Percentiles rank a stretch among this genome's conserved stretches.
Evolutionary conservation across 139 green algal species (phyloP).

Genomic region (Closterium sp.): DNA sequence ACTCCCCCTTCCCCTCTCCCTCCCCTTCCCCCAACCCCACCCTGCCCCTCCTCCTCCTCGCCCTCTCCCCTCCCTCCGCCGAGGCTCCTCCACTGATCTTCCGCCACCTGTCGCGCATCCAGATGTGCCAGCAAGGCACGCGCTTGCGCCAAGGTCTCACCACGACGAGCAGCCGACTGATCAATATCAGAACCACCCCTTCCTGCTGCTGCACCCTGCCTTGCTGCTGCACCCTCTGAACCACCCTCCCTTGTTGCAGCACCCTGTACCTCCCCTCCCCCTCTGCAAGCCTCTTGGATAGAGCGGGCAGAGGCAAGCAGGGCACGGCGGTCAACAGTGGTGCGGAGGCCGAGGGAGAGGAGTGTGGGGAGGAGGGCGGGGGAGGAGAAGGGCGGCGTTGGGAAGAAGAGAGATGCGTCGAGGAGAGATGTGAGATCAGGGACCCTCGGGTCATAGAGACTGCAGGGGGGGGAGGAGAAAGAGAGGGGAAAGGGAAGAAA

Average conservation of each 20-base stretch:
- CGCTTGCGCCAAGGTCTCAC: background rate
- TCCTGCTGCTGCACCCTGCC: background rate
- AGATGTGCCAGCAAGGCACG: conserved; percentile 58
- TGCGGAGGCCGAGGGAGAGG: conserved; percentile 58
- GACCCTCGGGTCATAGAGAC: conserved; percentile 62
- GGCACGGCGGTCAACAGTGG: conserved; percentile 44
- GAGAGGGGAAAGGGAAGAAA: too few species aligned
- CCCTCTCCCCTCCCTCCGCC: background rate
- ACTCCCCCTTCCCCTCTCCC: too few species aligned
- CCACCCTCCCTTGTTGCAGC: background rate
- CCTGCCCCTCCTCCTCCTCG: background rate
- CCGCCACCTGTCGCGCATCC: conserved; percentile 37
- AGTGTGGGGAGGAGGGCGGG: conserved; percentile 57
- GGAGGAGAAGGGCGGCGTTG: conserved; percentile 46
- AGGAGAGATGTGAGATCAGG: conserved; percentile 55
- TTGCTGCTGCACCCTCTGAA: background rate
- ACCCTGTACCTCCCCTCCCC: background rate
- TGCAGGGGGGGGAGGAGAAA: background rate
- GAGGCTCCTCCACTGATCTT: background rate
- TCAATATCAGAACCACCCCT: background rate
- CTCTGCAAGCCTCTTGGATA: conserved; percentile 34
- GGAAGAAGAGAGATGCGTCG: conserved; percentile 57
- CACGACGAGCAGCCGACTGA: background rate
- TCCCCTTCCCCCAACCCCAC: background rate
- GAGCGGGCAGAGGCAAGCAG: conserved; percentile 56